These are phyloP conservation scores for Rossbeevera mucosa DNA, from an alignment of 768 basidiomycete species.

Conservation along the genomic window DNA sequence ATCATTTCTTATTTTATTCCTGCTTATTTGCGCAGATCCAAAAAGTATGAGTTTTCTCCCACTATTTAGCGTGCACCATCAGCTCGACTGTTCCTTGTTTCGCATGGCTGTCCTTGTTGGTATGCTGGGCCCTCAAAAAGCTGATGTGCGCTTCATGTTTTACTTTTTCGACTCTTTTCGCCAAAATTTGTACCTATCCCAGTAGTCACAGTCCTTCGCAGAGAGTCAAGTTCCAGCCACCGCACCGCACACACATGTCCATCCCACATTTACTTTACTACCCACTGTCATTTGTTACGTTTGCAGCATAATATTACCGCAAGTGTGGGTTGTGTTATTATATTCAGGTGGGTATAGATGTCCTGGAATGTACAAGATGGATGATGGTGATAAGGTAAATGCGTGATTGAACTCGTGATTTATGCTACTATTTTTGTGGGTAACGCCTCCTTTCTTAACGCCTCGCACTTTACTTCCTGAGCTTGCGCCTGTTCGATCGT, in stretches of 20 bases:
- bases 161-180: slow-evolving; percentile 11
- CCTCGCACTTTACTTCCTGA: slow-evolving; percentile 53
- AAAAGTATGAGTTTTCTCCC: slow-evolving; percentile 19
- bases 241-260: slow-evolving; percentile 23
- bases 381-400: slow-evolving; percentile 12
- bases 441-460: slow-evolving; percentile 38
- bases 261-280: slow-evolving; percentile 22
- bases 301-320: slow-evolving; percentile 27
- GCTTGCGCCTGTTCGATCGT: slow-evolving; percentile 56
- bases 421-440: slow-evolving; percentile 19
- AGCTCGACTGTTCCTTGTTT: slow-evolving; percentile 20
- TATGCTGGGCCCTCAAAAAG: slow-evolving; percentile 20
- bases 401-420: slow-evolving; percentile 4
- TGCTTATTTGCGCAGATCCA: slow-evolving; percentile 35
- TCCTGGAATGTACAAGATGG: slow-evolving; percentile 23
- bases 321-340: slow-evolving; percentile 21
- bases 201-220: slow-evolving; percentile 22
- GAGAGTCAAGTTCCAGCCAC: slow-evolving; percentile 19
- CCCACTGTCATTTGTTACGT: slow-evolving; percentile 29
- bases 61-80: slow-evolving; percentile 28
- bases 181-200: slow-evolving; percentile 27
- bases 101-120: slow-evolving; percentile 11
- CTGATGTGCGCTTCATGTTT: slow-evolving; percentile 29
- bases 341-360: slow-evolving; percentile 11
- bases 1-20: slow-evolving; percentile 29